phyloP scores from a whole-genome alignment of 306 rosid species.

The Alnus glutinosa region DNA sequence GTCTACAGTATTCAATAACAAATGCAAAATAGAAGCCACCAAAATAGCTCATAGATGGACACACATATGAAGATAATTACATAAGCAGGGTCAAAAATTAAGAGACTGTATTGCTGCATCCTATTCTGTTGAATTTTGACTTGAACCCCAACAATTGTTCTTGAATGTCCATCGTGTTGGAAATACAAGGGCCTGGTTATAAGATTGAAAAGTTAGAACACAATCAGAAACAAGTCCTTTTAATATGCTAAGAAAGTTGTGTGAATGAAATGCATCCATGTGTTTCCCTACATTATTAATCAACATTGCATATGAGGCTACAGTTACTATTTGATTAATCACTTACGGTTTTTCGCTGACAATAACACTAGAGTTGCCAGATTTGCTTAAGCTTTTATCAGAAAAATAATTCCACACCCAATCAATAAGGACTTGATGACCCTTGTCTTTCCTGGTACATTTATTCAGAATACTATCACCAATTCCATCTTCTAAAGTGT shows the following conservation, averaged over 20 bases:
- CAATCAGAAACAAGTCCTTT: slow-evolving; percentile 22
- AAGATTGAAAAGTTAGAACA: slow-evolving; percentile 33
- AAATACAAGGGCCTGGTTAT: slow-evolving; percentile 77
- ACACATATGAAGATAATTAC: slow-evolving; percentile 43
- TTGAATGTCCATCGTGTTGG: slow-evolving; percentile 90
- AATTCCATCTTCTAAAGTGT: slow-evolving; percentile 15
- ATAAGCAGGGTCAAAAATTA: slow-evolving; percentile 75
- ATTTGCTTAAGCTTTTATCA: slow-evolving; percentile 38
- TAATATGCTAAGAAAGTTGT: background rate
- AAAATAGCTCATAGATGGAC: slow-evolving; percentile 23
- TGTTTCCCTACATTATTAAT: background rate
- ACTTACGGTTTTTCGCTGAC: slow-evolving; percentile 66
- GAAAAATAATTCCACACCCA: slow-evolving; percentile 90
- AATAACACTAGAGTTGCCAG: slow-evolving; percentile 38
- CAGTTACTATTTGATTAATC: slow-evolving; percentile 7
- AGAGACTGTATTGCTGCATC: slow-evolving; percentile 49
- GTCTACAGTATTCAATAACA: slow-evolving; percentile 8
- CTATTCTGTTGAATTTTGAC: slow-evolving; percentile 45
- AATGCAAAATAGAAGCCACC: slow-evolving; percentile 16
- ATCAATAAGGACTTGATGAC: slow-evolving; percentile 69
- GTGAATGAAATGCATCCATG: slow-evolving; percentile 9
- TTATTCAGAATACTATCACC: slow-evolving; percentile 27
- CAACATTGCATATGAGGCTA: background rate
- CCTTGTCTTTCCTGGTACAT: slow-evolving; percentile 29
- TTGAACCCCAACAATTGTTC: slow-evolving; percentile 84